phyloP scores from a whole-genome alignment of 1,139 yeast genomes.

The Cylindricascospora bacillispora region DNA sequence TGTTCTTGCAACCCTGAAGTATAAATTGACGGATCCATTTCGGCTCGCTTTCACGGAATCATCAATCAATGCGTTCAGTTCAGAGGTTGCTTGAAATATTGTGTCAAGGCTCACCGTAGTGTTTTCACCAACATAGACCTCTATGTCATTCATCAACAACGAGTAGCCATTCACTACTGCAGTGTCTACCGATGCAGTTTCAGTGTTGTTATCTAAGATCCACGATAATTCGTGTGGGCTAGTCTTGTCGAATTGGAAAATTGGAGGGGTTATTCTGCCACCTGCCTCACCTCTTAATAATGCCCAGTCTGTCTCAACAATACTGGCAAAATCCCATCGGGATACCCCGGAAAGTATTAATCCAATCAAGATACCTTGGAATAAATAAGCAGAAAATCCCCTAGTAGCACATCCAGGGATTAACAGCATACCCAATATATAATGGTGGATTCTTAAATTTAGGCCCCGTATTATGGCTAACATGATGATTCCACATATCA shows the following conservation, averaged over 20 bases:
- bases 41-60: slow-evolving; percentile 12
- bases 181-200: slow-evolving; percentile 4
- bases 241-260: slow-evolving; percentile 23
- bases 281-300: slow-evolving; percentile 66
- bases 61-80: slow-evolving; percentile 22
- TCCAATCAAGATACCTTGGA: slow-evolving; percentile 80
- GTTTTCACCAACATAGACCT: slow-evolving; percentile 48
- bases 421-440: slow-evolving; percentile 63
- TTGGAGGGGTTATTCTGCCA: slow-evolving; percentile 47
- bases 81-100: slow-evolving; percentile 28
- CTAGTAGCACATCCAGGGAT: slow-evolving; percentile 82
- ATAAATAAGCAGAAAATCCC: slow-evolving; percentile 53
- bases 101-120: slow-evolving; percentile 31
- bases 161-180: slow-evolving; percentile 37
- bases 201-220: slow-evolving; percentile 7
- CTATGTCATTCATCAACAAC: slow-evolving; percentile 66
- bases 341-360: slow-evolving; percentile 74
- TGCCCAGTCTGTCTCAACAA: slow-evolving; percentile 63
- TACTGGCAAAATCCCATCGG: slow-evolving; percentile 88
- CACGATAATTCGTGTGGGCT: slow-evolving; percentile 18
- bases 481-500: slow-evolving; percentile 35
- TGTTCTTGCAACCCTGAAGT: slow-evolving; percentile 43
- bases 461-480: slow-evolving; percentile 52
- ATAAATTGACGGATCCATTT: slow-evolving; percentile 32
- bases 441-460: slow-evolving; percentile 77